A percentile compares a stretch with the other conserved stretches of the same genome.
Evolutionary conservation across 805 yeast genomes (phyloP).

Genomic region (Ogataea pini): DNA sequence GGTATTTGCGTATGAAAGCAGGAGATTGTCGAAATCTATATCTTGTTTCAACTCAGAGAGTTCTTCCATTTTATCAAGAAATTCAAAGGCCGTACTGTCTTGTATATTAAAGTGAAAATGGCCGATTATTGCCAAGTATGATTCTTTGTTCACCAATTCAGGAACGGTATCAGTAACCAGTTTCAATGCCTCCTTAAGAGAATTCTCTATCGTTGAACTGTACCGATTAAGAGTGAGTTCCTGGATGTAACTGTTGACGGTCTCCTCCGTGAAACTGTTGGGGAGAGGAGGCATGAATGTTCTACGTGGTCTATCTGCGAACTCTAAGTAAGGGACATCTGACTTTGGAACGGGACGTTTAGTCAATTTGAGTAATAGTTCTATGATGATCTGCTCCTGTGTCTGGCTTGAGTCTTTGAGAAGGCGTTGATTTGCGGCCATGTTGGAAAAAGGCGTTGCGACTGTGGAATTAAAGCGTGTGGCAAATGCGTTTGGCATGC

Average conservation of each 20-base stretch:
- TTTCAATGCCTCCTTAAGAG: constrained; percentile 18
- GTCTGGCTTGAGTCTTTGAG: constrained; percentile 6
- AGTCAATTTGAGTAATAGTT: constrained; percentile 24
- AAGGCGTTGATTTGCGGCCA: not conserved
- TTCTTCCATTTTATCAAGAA: constrained; percentile 24
- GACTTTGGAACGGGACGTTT: constrained; percentile 24
- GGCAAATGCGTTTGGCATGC: not conserved
- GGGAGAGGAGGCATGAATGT: constrained; percentile 24
- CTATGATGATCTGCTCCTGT: constrained; percentile 23
- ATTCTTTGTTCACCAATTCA: constrained; percentile 20
- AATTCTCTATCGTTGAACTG: constrained; percentile 8
- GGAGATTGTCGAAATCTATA: constrained; percentile 31
- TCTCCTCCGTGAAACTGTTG: not conserved
- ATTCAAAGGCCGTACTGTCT: constrained; percentile 18
- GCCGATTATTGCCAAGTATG: constrained; percentile 19
- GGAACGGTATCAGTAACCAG: constrained; percentile 19
- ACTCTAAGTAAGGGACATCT: constrained; percentile 22
- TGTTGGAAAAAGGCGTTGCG: constrained; percentile 1
- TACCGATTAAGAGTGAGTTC: constrained; percentile 24
- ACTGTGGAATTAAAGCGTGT: not conserved
- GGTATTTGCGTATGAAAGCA: constrained; percentile 20
- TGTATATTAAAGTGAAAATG: constrained; percentile 24
- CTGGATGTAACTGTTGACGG: constrained; percentile 21
- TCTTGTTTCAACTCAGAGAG: constrained; percentile 24
- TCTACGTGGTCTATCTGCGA: constrained; percentile 20